phyloP scores from a whole-genome alignment of 2,329 filamentous ascomycete genomes.

The Scytalidium sp. region DNA sequence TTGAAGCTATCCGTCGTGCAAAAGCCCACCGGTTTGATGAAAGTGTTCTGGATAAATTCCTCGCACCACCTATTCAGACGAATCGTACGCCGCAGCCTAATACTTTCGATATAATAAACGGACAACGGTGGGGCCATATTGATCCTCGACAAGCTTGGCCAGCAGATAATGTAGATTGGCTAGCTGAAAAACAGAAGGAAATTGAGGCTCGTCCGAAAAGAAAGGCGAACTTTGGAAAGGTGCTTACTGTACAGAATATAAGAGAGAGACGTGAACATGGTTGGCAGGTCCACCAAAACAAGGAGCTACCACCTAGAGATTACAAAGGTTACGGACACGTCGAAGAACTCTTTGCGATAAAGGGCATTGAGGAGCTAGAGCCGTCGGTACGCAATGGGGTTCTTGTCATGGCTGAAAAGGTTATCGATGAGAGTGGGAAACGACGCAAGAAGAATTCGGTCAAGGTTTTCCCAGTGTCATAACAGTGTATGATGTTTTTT shows the following conservation, averaged over 20 bases:
- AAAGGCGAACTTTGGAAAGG: conserved; percentile 47
- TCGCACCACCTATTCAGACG: not conserved
- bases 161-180: conserved; percentile 43
- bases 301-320: conserved; percentile 5
- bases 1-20: not conserved
- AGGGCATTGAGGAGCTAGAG: conserved; percentile 6
- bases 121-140: conserved; percentile 40
- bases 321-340: conserved; percentile 3
- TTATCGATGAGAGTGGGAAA: conserved; percentile 10
- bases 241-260: conserved; percentile 12
- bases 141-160: conserved; percentile 50
- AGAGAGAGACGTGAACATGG: conserved; percentile 14
- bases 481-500: not conserved
- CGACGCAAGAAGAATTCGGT: conserved; percentile 9
- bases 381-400: conserved; percentile 6
- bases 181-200: conserved; percentile 44
- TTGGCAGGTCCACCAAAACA: conserved; percentile 19
- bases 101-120: conserved; percentile 5
- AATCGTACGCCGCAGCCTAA: not conserved
- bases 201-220: conserved; percentile 45
- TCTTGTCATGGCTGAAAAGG: conserved; percentile 13
- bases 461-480: not conserved
- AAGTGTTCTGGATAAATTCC: not conserved
- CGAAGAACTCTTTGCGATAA: conserved; percentile 13
- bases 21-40: conserved; percentile 2